Base-by-base conservation (phyloP, 2,329 filamentous ascomycete genomes). In the Clonostachys chloroleuca region DNA sequence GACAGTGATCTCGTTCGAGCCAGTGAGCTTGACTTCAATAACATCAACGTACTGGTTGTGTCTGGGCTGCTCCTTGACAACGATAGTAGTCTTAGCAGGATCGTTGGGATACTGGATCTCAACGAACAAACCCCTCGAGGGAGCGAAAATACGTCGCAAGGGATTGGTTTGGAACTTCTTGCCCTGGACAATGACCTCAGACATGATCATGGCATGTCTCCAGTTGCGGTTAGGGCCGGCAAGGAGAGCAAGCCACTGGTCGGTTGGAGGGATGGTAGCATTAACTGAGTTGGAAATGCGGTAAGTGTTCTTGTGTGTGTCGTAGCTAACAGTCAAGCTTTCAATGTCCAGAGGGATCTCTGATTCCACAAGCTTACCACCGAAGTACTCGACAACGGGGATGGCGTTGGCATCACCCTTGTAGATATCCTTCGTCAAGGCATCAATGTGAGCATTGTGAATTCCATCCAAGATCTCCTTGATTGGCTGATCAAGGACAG, bases 91-190 rank as follows among this genome's bases (percentile, higher is more conserved):
- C 73, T 89, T 92, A 50, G 80, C 70, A 5, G 92, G 86, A 40
- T 96, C 84, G 49, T 92, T 86, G 18, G 92, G 91, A 61, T 92
- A 73, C 18, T 78, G 67, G 51, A 99, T 88, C 70, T 99, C 94
- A 34, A 99, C 89, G 50, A 91, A 86, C 67, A 97, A 83, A 42
- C 94, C 94, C 34, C 85, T 84, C 13, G 84, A 81, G 13, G 94
- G 94, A 12, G 89, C 86, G 55, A 97, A 92, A 50, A 99, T 91
- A 48, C 92, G 85, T 64, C 86, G 87, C 72, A 96, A 87, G 0
- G 94, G 95, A 70, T 99, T 99, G 49, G 90, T 95, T 73, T 97
- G 90, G 74, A 96, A 97, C 62, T 95, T 91, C 66, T 96, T 87
- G 14, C 92, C 94, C 68, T 99, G 94, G 5, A 96, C 89, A 54